Base-by-base conservation (phyloP, 2,329 filamentous ascomycete genomes). In the Sporothrix mexicana region DNA sequence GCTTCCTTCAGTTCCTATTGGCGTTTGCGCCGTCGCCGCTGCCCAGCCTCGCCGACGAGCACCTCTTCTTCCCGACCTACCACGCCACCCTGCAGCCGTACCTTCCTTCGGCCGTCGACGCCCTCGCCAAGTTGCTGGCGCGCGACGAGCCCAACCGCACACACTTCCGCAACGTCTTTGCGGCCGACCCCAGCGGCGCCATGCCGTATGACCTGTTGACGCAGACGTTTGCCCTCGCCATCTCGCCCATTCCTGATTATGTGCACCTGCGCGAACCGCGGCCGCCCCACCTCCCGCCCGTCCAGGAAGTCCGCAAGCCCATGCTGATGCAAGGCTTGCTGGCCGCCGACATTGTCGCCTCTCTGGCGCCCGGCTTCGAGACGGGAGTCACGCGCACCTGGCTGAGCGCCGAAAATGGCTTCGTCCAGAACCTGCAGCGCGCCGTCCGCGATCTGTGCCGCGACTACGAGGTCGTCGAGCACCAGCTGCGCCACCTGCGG, bases 241-340 rank as follows among this genome's bases (percentile, higher is more conserved):
- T 98, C 72, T 93, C 93, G 7, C 90, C 95, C 0, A 86, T 98
- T 47, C 96, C 96, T 0, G 93, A 95, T 57, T 67, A 66, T 13
- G 5, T 66, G 0, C 86, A 88, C 74, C 80, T 78, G 13, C 77
- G 79, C 49, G 80, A 78, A 15, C 79, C 87, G 17, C 88, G 90
- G 51, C 87, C 88, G 17, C 85, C 88, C 1, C 87, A 88, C 73
- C 80, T 91, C 36, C 82, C 92, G 0, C 88, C 90, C 0, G 86
- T 94, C 5, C 88, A 96, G 5, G 94, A 98, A 79, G 90, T 89
- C 3, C 90, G 96, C 72, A 97, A 97, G 81, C 92, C 96, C 0
- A 91, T 94, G 78, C 84, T 99, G 12, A 96, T 97, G 87, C 96
- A 99, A 82, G 95, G 94, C 1, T 88, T 98, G 77, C 86, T 98